Evolutionary conservation across 495 filamentous ascomycete species (phyloP), one percentile per base, ranked within the genome.

Genomic region (Penicillium alfredii): DNA sequence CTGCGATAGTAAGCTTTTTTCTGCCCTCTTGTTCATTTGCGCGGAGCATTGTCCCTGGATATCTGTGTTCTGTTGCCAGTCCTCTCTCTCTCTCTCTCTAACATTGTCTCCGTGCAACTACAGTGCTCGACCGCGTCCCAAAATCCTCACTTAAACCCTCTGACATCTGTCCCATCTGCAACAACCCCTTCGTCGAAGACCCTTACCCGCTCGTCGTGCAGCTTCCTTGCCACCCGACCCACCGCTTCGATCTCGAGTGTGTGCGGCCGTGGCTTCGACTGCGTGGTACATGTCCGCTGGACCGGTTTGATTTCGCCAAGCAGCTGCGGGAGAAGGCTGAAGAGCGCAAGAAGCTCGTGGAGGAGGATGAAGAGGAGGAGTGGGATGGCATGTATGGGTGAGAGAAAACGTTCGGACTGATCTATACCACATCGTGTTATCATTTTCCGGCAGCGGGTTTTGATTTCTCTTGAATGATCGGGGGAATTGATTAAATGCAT

Each of bases 191-290:
- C 49, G 55, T 95, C 10, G 88, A 95, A 26, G 79, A 83, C 40
- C 47, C 66, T 25, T 80, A 88, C 46, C 83, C 86, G 12, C 72
- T 98, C 8, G 89, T 96, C 10, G 90, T 96, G 19, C 76, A 80
- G 45, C 68, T 98, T 36, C 86, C 88, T 14, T 98, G 92, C 53
- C 80, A 89, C 49, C 71, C 72, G 8, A 76, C 71, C 13, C 92
- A 98, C 57, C 55, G 78, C 16, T 96, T 94, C 63, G 92, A 98
- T 58, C 61, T 96, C 9, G 89, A 97, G 58, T 98, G 92, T 56
- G 84, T 98, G n/a, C 72, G 74, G 30, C 90, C 92, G 2, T 98
- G 92, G 92, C 55, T 98, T 54, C 73, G 81, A 51, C 72, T 92
- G 42, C 84, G 94, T 58, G 81, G 84, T 8, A 94, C 81, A 3